Base-by-base conservation (phyloP, 371 early-diverging fungal species). In the Zychaea mexicana region DNA sequence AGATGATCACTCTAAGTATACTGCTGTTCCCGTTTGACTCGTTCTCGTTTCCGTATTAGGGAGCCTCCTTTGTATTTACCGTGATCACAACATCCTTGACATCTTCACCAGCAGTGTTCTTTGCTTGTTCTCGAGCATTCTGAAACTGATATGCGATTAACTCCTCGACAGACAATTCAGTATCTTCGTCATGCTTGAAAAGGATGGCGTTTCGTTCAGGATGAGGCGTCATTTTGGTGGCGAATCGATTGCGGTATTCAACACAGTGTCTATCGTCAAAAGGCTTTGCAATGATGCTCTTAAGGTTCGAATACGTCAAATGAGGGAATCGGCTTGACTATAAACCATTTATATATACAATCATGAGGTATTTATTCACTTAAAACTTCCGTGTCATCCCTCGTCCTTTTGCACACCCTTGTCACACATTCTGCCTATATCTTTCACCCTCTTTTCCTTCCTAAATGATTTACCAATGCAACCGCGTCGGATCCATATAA, bases 81-180 rank as follows among this genome's bases (percentile, higher is more conserved):
- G 97, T 92, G 47, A 97, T 90, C 21, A 97, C 96, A 49, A 90
- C 92, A 64, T 96, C 98, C 60, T 85, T 85, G 26, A 96, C 90
- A 19, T 71, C 62, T 61, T 93, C 90, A 39, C 86, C 87, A 42
- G 96, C 95, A 49, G 89, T 86, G 24, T 78, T 84, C 47, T 88
- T 87, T 39, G 94, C 97, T 76, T 92, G 92, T 59, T 87, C 73
- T 75, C 89, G 90, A 12, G 96, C 96, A 42, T 96, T 86, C 26
- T 89, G 86, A 61, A 98, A 88, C 74, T 96, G 95, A 89, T 96
- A 95, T 3, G 96, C 98, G 55, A 96, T 89, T 21, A 97, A 77
- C 69, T 98, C 97, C 71, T 96, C 96, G 24, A 91, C 90, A 0
- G 90, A 77, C 57, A 84, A 86, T 21, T 72, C 64, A 2, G 75